phyloP scores from a whole-genome alignment of 1,284 basidiomycete genomes.

The Trichosporon ovoides region DNA sequence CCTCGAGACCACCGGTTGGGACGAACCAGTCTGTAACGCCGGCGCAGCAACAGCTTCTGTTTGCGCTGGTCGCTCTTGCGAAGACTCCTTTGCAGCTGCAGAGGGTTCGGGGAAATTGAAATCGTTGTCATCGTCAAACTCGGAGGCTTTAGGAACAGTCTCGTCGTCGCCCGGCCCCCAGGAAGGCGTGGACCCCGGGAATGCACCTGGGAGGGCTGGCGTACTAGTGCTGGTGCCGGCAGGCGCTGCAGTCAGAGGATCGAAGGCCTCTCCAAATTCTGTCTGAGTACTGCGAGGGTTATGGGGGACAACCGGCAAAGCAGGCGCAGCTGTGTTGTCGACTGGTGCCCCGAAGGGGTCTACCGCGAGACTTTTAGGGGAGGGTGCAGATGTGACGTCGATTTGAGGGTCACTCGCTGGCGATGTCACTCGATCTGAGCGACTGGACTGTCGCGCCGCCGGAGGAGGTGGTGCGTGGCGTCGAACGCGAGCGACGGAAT shows the following conservation, averaged over 20 bases:
- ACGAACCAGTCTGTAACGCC: too few species aligned
- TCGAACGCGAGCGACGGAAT: not conserved
- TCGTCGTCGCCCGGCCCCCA: not conserved
- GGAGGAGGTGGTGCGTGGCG: constrained; percentile 12
- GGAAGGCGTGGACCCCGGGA: not conserved
- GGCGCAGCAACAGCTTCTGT: too few species aligned
- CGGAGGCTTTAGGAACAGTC: constrained; percentile 17
- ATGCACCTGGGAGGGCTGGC: not conserved
- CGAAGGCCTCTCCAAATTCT: not conserved
- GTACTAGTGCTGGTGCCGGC: not conserved
- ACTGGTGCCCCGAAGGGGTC: constrained; percentile 8
- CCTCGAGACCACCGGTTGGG: too few species aligned
- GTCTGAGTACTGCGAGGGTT: not conserved
- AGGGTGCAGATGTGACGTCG: too few species aligned
- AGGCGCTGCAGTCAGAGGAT: not conserved
- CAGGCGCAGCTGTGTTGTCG: constrained; percentile 6
- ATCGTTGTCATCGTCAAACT: constrained; percentile 79
- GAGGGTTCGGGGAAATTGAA: constrained; percentile 69
- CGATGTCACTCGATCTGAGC: not conserved
- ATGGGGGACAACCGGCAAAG: not conserved
- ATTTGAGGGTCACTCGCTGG: not conserved
- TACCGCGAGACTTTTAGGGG: not conserved
- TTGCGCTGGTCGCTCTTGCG: too few species aligned
- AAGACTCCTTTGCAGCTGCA: too few species aligned
- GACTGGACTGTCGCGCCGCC: not conserved